phyloP scores from a whole-genome alignment of 768 basidiomycete genomes.

The Boletellus sp. region DNA sequence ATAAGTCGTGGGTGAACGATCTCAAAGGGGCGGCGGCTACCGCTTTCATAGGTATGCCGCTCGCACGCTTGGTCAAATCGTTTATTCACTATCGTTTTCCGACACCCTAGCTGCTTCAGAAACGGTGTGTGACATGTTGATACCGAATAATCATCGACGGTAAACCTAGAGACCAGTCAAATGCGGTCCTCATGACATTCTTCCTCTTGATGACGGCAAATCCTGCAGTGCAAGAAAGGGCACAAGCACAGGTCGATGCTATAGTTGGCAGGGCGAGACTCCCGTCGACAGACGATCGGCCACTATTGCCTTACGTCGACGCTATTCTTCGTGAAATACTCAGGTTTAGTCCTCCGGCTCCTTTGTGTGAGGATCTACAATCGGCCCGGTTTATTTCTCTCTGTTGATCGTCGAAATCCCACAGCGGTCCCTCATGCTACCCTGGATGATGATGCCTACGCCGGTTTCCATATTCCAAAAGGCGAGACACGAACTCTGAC shows the following conservation, averaged over 20 bases:
- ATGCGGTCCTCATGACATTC: not conserved
- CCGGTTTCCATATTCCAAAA: conserved; percentile 47
- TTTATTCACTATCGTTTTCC: not conserved
- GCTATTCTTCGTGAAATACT: not conserved
- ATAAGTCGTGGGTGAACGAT: conserved; percentile 1
- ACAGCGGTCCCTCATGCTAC: conserved; percentile 24
- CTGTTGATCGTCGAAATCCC: not conserved
- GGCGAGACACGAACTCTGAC: not conserved
- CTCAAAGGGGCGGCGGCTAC: conserved; percentile 8
- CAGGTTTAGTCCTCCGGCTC: not conserved
- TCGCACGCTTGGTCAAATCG: not conserved
- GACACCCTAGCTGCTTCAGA: not conserved
- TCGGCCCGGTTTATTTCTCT: not conserved
- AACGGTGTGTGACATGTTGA: not conserved
- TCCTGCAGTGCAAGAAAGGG: not conserved
- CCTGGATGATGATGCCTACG: conserved; percentile 38
- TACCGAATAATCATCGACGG: not conserved
- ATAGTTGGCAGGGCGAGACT: not conserved
- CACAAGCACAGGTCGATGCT: not conserved
- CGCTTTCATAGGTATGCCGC: conserved; percentile 4
- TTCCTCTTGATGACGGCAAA: not conserved
- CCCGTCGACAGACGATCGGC: not conserved
- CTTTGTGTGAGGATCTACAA: not conserved
- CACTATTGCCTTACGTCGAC: not conserved
- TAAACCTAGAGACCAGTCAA: not conserved